Evolutionary conservation across 2,329 filamentous ascomycete species (phyloP).

Genomic region (Cryphonectria naterciae): DNA sequence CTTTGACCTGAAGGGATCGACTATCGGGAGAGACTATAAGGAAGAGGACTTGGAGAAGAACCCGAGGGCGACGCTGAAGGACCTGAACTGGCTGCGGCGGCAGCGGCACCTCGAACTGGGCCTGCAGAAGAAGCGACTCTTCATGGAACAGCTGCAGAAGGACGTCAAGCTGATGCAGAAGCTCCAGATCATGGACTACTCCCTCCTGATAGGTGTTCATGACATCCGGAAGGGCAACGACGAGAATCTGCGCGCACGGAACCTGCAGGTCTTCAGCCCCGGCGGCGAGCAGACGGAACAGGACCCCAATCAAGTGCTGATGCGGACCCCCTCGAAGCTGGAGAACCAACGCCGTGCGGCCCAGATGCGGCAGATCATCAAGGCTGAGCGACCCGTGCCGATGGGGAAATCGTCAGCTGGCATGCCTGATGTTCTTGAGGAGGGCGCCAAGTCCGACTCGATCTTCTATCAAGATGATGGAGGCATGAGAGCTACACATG

Average conservation of each 20-base stretch:
- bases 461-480: slow-evolving; percentile 95
- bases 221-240: slow-evolving; percentile 90
- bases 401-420: slow-evolving; percentile 80
- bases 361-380: slow-evolving; percentile 89
- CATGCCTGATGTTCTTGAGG: slow-evolving; percentile 88
- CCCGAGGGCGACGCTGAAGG: slow-evolving; percentile 90
- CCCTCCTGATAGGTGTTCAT: slow-evolving; percentile 90
- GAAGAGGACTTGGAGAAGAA: slow-evolving; percentile 89
- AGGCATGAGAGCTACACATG: slow-evolving; percentile 89
- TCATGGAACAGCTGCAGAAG: slow-evolving; percentile 83
- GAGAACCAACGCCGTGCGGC: slow-evolving; percentile 90
- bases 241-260: slow-evolving; percentile 88
- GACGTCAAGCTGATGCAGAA: slow-evolving; percentile 87
- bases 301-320: slow-evolving; percentile 67
- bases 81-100: slow-evolving; percentile 92
- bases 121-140: slow-evolving; percentile 82
- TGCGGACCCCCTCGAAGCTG: slow-evolving; percentile 89
- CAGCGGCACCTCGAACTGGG: slow-evolving; percentile 87
- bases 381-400: slow-evolving; percentile 89
- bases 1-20: slow-evolving; percentile 96
- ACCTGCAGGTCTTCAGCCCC: slow-evolving; percentile 90
- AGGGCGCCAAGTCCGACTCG: slow-evolving; percentile 70
- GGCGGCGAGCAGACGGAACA: slow-evolving; percentile 66
- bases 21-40: slow-evolving; percentile 86
- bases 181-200: slow-evolving; percentile 98